Evolutionary conservation across 305 asterid species (phyloP).

Genomic region (Fraxinus nigra): DNA sequence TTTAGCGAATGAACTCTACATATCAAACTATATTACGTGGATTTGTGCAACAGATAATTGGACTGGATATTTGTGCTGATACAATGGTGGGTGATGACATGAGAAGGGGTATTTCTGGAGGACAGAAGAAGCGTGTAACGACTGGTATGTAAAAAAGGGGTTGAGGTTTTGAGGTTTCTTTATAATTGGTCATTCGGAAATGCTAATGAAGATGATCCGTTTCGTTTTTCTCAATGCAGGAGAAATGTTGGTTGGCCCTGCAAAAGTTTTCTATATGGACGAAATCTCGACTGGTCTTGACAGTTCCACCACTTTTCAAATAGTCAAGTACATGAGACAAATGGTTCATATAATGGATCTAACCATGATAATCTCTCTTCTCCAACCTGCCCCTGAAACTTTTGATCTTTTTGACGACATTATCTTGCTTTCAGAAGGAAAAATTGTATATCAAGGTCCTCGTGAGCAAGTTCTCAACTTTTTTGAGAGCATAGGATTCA

Average conservation of each 20-base stretch:
- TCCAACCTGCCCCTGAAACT: constrained; percentile 54
- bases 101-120: constrained; percentile 51
- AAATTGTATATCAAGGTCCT: constrained; percentile 49
- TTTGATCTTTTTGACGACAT: constrained; percentile 49
- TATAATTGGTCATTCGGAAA: not conserved
- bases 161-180: not conserved
- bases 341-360: constrained; percentile 47
- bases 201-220: not conserved
- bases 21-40: not conserved
- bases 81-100: constrained; percentile 45
- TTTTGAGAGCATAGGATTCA: constrained; percentile 41
- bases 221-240: constrained; percentile 27
- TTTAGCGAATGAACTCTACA: not conserved
- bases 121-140: constrained; percentile 47
- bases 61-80: constrained; percentile 42
- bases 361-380: constrained; percentile 49
- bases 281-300: constrained; percentile 54
- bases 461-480: constrained; percentile 38
- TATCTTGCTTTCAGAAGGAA: constrained; percentile 44
- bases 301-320: constrained; percentile 51
- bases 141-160: constrained; percentile 23
- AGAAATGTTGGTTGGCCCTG: constrained; percentile 55
- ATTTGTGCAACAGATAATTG: constrained; percentile 31
- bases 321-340: constrained; percentile 43
- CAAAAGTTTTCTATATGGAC: constrained; percentile 49